Evolutionary conservation across 768 basidiomycete genomes (phyloP).

Genomic region (Dentipellis fragilis): DNA sequence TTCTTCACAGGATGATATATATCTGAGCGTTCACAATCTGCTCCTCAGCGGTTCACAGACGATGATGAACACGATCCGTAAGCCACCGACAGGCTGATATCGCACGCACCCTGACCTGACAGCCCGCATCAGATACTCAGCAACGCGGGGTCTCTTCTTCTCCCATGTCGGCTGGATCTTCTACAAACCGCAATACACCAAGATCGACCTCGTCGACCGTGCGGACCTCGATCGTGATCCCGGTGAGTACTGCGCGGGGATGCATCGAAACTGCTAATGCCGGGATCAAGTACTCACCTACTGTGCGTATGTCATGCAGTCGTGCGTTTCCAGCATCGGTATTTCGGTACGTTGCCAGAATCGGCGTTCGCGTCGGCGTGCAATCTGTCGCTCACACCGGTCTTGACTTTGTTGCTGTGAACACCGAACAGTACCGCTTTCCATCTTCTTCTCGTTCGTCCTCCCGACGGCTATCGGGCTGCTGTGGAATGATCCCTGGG

Average conservation of each 20-base stretch:
- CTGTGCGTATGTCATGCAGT: slow-evolving; percentile 29
- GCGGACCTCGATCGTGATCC: slow-evolving; percentile 62
- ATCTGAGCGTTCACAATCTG: background rate
- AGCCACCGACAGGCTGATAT: slow-evolving; percentile 14
- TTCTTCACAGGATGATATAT: too few relatives aligned
- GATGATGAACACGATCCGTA: slow-evolving; percentile 61
- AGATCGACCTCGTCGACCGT: slow-evolving; percentile 52
- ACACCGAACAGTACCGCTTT: slow-evolving; percentile 39
- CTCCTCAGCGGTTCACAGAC: slow-evolving; percentile 52
- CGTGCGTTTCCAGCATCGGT: slow-evolving; percentile 58
- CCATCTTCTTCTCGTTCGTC: slow-evolving; percentile 44
- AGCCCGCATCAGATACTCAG: slow-evolving; percentile 44
- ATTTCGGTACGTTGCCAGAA: slow-evolving; percentile 39
- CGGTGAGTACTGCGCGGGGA: slow-evolving; percentile 30
- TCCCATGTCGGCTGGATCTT: slow-evolving; percentile 88
- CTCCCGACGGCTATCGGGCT: slow-evolving; percentile 46
- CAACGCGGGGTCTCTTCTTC: slow-evolving; percentile 61
- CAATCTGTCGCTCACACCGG: background rate
- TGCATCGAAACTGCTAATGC: background rate
- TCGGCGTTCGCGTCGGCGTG: too few relatives aligned
- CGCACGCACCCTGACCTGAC: background rate
- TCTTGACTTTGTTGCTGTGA: background rate
- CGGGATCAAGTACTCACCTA: background rate
- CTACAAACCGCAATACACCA: slow-evolving; percentile 56
- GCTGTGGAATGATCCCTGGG: slow-evolving; percentile 53